phyloP scores from a whole-genome alignment of 495 filamentous ascomycete species.

The Aspergillus conjunctus region DNA sequence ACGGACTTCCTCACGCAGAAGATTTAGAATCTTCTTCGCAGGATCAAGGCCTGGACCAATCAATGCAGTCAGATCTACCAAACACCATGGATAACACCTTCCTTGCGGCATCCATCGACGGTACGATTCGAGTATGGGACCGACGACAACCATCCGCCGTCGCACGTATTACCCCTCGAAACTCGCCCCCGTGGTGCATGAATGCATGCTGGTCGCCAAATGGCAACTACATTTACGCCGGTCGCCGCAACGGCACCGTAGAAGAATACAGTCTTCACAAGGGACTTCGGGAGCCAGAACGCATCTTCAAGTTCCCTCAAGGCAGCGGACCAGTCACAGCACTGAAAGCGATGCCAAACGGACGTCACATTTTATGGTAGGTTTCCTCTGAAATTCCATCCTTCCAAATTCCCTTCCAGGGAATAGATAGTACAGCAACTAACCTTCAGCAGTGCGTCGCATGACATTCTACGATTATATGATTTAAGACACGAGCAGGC shows the following conservation, averaged over 20 bases:
- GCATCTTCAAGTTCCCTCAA: constrained; percentile 86
- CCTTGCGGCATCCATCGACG: constrained; percentile 83
- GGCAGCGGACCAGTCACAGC: constrained; percentile 89
- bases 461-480: constrained; percentile 92
- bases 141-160: constrained; percentile 74
- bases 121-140: constrained; percentile 90
- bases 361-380: constrained; percentile 86
- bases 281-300: constrained; percentile 69
- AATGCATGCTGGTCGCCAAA: constrained; percentile 96
- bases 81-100: constrained; percentile 68
- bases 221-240: constrained; percentile 93
- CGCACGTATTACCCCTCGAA: constrained; percentile 71
- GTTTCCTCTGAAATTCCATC: constrained; percentile 20
- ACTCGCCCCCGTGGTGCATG: constrained; percentile 95
- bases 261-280: constrained; percentile 93
- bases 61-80: constrained; percentile 39
- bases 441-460: constrained; percentile 65
- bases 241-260: constrained; percentile 88
- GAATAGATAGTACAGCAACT: constrained; percentile 6
- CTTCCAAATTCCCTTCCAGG: not conserved
- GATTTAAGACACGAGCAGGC: constrained; percentile 72
- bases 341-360: constrained; percentile 88
- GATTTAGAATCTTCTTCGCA: constrained; percentile 38
- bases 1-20: constrained; percentile 58
- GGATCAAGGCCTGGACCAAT: constrained; percentile 35